Evolutionary conservation across 805 yeast species (phyloP).

Genomic region (Candida corydali): DNA sequence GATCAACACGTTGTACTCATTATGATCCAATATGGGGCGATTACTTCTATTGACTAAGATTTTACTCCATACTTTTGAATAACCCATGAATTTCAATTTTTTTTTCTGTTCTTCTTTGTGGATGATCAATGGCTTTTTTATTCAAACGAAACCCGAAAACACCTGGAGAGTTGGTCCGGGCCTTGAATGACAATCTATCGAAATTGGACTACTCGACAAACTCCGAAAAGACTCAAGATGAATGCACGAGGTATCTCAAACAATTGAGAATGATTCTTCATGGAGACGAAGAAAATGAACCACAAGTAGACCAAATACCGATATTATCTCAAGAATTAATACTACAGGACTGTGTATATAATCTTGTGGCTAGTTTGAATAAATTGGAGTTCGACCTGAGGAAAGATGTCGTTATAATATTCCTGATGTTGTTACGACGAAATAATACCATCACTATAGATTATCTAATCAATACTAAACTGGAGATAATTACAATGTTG

Average conservation of each 20-base stretch:
- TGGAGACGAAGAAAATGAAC: slow-evolving; percentile 51
- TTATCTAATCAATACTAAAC: slow-evolving; percentile 58
- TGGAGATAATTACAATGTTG: slow-evolving; percentile 59
- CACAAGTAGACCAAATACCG: slow-evolving; percentile 70
- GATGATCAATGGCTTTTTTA: slow-evolving; percentile 72
- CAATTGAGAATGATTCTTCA: slow-evolving; percentile 64
- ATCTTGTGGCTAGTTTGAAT: slow-evolving; percentile 55
- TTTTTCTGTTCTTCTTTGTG: background rate
- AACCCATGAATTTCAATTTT: slow-evolving; percentile 5
- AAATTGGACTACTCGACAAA: slow-evolving; percentile 48
- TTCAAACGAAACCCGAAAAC: slow-evolving; percentile 90
- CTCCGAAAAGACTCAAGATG: slow-evolving; percentile 60
- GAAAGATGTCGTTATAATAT: slow-evolving; percentile 72
- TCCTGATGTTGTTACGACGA: slow-evolving; percentile 73
- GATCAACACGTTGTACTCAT: slow-evolving; percentile 30
- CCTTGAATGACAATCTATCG: slow-evolving; percentile 66
- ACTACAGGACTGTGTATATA: slow-evolving; percentile 61
- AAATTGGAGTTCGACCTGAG: slow-evolving; percentile 84
- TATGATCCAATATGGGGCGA: slow-evolving; percentile 32
- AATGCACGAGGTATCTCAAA: slow-evolving; percentile 57
- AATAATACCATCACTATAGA: slow-evolving; percentile 86
- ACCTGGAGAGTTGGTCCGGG: slow-evolving; percentile 76
- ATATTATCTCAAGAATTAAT: slow-evolving; percentile 78
- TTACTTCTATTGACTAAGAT: slow-evolving; percentile 34
- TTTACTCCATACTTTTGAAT: slow-evolving; percentile 28